Percentiles rank a stretch among this genome's conserved stretches.
Conservation (phyloP, 1,284 basidiomycete species). For the Leccinum fallax region DNA sequence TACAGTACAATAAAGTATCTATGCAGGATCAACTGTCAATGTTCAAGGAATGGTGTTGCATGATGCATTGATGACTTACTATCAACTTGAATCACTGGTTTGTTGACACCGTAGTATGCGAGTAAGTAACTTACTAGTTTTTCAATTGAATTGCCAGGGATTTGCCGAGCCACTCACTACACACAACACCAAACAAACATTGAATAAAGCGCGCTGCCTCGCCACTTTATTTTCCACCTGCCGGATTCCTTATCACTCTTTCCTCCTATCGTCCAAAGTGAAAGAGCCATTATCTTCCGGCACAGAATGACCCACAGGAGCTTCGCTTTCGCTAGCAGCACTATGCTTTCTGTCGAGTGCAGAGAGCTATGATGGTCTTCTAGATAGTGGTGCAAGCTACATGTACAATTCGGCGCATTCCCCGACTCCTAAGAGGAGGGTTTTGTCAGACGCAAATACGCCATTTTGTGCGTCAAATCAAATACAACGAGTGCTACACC, state of each 20-base stretch:
- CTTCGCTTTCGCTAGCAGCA: conserved; percentile 47
- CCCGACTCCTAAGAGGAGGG: too few relatives aligned
- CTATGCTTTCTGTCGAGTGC: conserved; percentile 33
- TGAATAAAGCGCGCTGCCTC: conserved; percentile 3
- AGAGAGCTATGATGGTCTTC: conserved; percentile 42
- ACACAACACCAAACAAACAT: conserved; percentile 27
- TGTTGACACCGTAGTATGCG: neutral
- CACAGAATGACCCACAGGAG: conserved; percentile 29
- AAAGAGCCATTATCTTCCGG: conserved; percentile 35
- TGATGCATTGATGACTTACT: neutral
- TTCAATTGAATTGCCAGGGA: neutral
- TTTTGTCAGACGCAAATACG: too few relatives aligned
- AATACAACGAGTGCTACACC: conserved; percentile 1
- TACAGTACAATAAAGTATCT: neutral
- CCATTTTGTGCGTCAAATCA: neutral
- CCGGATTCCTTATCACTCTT: conserved; percentile 38
- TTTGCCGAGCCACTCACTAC: conserved; percentile 9
- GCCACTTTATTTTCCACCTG: neutral
- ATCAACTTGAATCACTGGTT: neutral
- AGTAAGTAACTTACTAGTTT: too few relatives aligned
- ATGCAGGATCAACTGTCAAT: neutral
- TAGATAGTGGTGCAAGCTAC: conserved; percentile 46
- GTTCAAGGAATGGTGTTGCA: neutral
- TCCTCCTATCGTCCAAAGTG: conserved; percentile 7
- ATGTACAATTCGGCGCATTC: conserved; percentile 10